Evolutionary conservation across 805 yeast genomes (phyloP).

Genomic region (Zygotorulaspora florentina): DNA sequence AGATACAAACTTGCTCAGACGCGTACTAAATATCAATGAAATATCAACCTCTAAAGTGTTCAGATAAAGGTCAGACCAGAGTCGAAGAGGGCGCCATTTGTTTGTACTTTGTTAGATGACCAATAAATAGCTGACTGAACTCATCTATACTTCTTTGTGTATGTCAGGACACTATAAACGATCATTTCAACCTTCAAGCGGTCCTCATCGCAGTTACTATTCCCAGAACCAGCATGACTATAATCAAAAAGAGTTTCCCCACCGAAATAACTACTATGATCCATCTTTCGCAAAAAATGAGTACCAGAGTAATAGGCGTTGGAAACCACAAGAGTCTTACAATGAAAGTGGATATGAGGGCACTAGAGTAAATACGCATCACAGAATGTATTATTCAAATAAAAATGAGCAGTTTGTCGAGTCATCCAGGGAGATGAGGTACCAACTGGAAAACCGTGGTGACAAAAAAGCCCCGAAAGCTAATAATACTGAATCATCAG

Average conservation of each 20-base stretch:
- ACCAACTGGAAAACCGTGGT: neutral
- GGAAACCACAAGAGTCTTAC: neutral
- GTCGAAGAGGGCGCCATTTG: neutral
- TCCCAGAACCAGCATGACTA: constrained; percentile 4
- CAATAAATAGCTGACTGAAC: neutral
- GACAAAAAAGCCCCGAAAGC: neutral
- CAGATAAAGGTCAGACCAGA: neutral
- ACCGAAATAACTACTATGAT: neutral
- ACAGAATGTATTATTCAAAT: constrained; percentile 1
- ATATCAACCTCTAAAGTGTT: too few species aligned
- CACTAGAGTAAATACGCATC: constrained; percentile 35
- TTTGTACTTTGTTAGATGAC: neutral
- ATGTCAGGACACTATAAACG: constrained; percentile 25
- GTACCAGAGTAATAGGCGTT: neutral
- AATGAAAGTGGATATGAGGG: constrained; percentile 2
- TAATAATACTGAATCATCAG: neutral
- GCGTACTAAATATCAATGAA: neutral
- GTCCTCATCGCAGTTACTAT: constrained; percentile 13
- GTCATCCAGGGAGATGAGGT: neutral
- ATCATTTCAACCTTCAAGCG: constrained; percentile 18
- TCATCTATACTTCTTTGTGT: constrained; percentile 2
- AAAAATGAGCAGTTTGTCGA: neutral
- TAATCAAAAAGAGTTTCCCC: neutral
- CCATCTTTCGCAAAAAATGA: neutral
- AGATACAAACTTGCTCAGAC: neutral